Conservation (phyloP, 768 basidiomycete genomes). For the Floccularia luteovirens region DNA sequence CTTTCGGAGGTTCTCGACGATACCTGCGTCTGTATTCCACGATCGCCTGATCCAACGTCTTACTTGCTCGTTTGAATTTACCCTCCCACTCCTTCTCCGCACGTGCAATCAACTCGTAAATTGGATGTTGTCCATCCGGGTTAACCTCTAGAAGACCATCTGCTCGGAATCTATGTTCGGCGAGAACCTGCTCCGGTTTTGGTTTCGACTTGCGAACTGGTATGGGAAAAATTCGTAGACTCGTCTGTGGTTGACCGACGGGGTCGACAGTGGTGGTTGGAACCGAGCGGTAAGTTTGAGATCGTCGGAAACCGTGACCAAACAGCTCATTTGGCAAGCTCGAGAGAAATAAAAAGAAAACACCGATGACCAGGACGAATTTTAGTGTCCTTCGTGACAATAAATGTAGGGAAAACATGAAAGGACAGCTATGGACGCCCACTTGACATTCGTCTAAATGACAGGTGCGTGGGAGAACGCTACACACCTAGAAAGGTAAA, state of each 20-base stretch:
- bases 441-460: too few relatives aligned
- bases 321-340: neutral
- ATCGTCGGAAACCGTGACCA: neutral
- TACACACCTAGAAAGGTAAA: neutral
- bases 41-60: conserved; percentile 66
- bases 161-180: conserved; percentile 23
- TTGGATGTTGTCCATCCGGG: conserved; percentile 53
- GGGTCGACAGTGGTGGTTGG: neutral
- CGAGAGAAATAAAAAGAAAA: neutral
- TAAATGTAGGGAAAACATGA: neutral
- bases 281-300: neutral
- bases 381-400: neutral
- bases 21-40: conserved; percentile 72
- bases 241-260: neutral
- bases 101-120: conserved; percentile 63
- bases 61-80: conserved; percentile 63
- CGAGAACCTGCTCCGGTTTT: conserved; percentile 12
- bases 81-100: conserved; percentile 58
- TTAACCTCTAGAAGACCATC: conserved; percentile 36
- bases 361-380: neutral
- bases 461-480: neutral
- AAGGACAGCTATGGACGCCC: neutral
- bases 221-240: neutral
- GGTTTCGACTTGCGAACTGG: neutral
- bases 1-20: conserved; percentile 71